A percentile compares a stretch with the other conserved stretches of the same genome.
Evolutionary conservation across 495 filamentous ascomycete species (phyloP).

Genomic region (Podospora pseudocomata): DNA sequence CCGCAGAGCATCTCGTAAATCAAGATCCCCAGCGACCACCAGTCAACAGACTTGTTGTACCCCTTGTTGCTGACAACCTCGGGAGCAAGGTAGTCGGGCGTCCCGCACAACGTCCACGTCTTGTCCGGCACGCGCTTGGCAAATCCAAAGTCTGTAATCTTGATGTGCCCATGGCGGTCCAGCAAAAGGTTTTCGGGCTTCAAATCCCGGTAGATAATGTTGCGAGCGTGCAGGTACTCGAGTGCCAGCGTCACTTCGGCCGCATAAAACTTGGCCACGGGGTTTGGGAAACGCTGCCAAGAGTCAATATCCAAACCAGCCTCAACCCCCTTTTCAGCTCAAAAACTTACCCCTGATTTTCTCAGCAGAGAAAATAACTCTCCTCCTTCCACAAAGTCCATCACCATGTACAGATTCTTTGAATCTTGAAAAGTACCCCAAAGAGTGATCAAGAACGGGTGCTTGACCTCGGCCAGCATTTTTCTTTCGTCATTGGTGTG

Average conservation of each 20-base stretch:
- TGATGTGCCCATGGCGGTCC: constrained; percentile 93
- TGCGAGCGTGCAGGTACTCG: constrained; percentile 89
- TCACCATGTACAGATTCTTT: constrained; percentile 98
- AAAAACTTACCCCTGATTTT: constrained; percentile 80
- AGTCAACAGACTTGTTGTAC: constrained; percentile 98
- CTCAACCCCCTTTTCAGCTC: not conserved
- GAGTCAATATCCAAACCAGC: constrained; percentile 10
- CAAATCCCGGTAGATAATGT: constrained; percentile 96
- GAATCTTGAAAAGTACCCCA: constrained; percentile 98
- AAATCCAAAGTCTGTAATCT: constrained; percentile 99
- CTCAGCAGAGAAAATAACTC: constrained; percentile 93
- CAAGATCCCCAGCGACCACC: constrained; percentile 93
- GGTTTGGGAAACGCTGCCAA: constrained; percentile 92
- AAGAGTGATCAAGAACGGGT: constrained; percentile 93
- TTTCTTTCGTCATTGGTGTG: constrained; percentile 96
- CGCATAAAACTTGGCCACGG: constrained; percentile 98
- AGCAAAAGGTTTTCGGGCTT: constrained; percentile 96
- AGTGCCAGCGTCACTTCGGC: constrained; percentile 93
- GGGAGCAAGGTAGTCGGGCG: constrained; percentile 95
- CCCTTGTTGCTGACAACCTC: constrained; percentile 97
- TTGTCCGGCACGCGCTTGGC: constrained; percentile 98
- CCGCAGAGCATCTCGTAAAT: constrained; percentile 99
- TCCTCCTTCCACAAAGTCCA: constrained; percentile 99
- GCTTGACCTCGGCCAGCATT: constrained; percentile 92
- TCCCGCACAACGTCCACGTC: constrained; percentile 97